Evolutionary conservation across 371 early-diverging fungal species (phyloP), one percentile per base, ranked within the genome.

Genomic region (Rhizopus stolonifer): DNA sequence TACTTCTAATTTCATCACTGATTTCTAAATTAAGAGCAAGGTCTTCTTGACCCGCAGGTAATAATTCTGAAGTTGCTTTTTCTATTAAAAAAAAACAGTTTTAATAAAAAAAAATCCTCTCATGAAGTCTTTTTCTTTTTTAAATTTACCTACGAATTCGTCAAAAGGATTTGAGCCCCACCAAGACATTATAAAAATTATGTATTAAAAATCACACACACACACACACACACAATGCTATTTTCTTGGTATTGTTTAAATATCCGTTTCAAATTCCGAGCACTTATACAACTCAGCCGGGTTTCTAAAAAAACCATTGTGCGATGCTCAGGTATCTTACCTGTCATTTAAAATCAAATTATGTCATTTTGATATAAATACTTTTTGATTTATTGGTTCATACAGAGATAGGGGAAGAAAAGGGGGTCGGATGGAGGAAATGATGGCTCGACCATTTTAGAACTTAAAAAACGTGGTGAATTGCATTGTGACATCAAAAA

Each of bases 1-100:
- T 96, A 61, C 89, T 83, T 61, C 94, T 84, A 56, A 97, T 87
- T 61, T 88, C 85, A 74, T 97, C 98, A 49, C 89, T 86, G 46
- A 95, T 92, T 51, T 94, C 94, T 45, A 96, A 80, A 60, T 87
- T 85, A 19, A 84, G 66, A 1, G 83, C 82, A 8, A 94, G 70
- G 72, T 96, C 92, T 52, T 90, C 93, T 53, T 87, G 77, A 48
- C 92, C 93, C 15, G 80, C 79, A 15, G 93, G 95, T 3, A 94
- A 59, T 56, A 86, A 85, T 65, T 95, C 98, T 2, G 90, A 86
- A 11, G 96, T 96, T n/a, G 95, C 93, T 50, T 80, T 81, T 43
- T 88, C 92, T 90, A 71, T 42, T 29, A 10, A 29, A 29, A 29
- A 10, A 10, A 7, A 21, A 43, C 11, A 14, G 11, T 26, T 14